phyloP scores from a whole-genome alignment of 345 rosid genomes.

The Lepidium sativum region DNA sequence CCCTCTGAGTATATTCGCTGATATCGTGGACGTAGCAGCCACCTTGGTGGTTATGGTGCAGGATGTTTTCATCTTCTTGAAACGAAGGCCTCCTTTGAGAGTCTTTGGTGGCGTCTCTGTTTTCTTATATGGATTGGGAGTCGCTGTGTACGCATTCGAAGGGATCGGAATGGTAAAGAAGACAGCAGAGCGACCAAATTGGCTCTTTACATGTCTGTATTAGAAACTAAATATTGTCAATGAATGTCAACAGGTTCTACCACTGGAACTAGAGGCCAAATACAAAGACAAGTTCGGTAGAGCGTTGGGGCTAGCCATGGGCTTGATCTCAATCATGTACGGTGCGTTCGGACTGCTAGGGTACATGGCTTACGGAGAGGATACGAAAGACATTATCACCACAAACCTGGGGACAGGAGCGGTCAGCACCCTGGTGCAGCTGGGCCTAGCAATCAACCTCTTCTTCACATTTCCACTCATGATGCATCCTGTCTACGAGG shows the following conservation, averaged over 20 bases:
- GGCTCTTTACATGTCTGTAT: background rate
- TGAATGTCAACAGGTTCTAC: constrained; percentile 27
- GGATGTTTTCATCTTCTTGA: constrained; percentile 35
- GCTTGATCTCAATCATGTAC: constrained; percentile 42
- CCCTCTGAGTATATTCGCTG: constrained; percentile 77
- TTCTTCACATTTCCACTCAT: constrained; percentile 65
- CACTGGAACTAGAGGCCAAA: constrained; percentile 54
- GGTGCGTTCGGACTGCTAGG: constrained; percentile 56
- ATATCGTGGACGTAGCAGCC: constrained; percentile 60
- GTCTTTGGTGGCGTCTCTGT: constrained; percentile 57
- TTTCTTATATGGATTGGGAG: constrained; percentile 60
- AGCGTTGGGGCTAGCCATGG: constrained; percentile 47
- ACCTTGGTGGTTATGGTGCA: constrained; percentile 56
- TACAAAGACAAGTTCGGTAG: constrained; percentile 50
- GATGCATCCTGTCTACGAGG: constrained; percentile 85
- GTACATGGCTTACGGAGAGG: constrained; percentile 68
- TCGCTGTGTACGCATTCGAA: constrained; percentile 70
- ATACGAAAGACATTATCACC: constrained; percentile 62
- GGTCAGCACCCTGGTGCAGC: constrained; percentile 46
- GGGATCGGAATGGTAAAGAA: constrained; percentile 54
- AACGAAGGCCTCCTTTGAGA: constrained; percentile 37
- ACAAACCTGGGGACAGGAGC: constrained; percentile 58
- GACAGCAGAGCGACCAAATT: background rate
- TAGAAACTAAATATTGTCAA: background rate
- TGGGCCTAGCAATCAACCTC: constrained; percentile 55